Base-by-base conservation (phyloP, 1,284 basidiomycete genomes). In the Gomphus bonarii region DNA sequence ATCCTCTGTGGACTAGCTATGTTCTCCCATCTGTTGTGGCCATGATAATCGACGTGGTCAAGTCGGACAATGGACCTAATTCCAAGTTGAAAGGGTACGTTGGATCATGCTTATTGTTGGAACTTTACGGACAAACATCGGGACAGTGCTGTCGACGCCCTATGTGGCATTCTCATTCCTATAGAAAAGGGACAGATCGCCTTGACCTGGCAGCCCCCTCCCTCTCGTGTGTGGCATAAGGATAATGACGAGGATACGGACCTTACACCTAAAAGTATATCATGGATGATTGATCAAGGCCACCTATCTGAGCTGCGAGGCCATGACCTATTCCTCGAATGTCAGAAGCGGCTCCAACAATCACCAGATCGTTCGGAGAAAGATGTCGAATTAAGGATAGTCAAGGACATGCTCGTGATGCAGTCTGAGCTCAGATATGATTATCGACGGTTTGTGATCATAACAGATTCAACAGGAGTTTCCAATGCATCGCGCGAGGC, bases 1-100 rank as follows among this genome's bases (percentile, higher is more conserved):
- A 88, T 65, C 82, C 81, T 31, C 64, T 84, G 12, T 88, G 85
- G 85, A 69, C 70, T 14, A 78, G 76, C 50, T 87, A 83, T 63
- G 68, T 88, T 35, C 64, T 80, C 8, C 84, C 84, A 12, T 73
- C 74, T 54, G 78, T 78, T 12, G 67, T 87, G 30, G 84, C 80
- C 51, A 69, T 79, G 63, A 64, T 69, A 46, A 67, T 68, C 18
- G 57, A 60, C 11, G 40, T 53, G 18, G 50, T 58, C 22, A 60
- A 57, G 35, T 50, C 47, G 14, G 60, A 48, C 2, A 47, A 49
- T 16, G 59, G 64, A 18, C 58, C 61, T 10, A 65, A 69, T 22
- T 60, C 61, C 18, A 59, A 66, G 25, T 72, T 71, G 58, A 67
- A 72, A 52, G 63, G 64, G 75, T 75, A 59, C 54, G 64, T 60